A percentile compares a stretch with the other conserved stretches of the same genome.
phyloP scores from a whole-genome alignment of 1,284 basidiomycete species.

The Agroathelia rolfsii region DNA sequence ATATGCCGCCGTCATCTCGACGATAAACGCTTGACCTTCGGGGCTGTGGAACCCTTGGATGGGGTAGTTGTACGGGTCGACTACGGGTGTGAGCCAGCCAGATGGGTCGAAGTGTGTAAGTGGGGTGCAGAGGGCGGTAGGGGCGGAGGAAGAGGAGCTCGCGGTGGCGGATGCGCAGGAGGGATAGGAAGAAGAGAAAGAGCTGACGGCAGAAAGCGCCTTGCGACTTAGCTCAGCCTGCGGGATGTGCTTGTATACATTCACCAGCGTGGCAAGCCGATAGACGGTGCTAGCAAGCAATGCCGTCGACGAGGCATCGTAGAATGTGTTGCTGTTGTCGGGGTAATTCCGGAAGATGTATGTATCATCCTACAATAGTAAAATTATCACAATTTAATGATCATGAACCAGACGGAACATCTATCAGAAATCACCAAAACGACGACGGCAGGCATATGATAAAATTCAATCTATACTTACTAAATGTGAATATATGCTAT shows the following conservation, averaged over 20 bases:
- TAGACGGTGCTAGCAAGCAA: constrained; percentile 45
- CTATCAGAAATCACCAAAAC: constrained; percentile 3
- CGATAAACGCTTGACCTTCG: constrained; percentile 57
- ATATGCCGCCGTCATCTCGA: constrained; percentile 55
- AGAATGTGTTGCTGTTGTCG: constrained; percentile 35
- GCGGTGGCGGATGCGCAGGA: neutral
- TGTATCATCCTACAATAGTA: constrained; percentile 29
- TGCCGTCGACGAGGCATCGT: constrained; percentile 42
- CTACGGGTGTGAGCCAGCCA: constrained; percentile 51
- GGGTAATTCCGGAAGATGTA: constrained; percentile 46
- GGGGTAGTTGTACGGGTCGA: constrained; percentile 42
- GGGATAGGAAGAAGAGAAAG: too few relatives aligned
- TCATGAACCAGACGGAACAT: constrained; percentile 2
- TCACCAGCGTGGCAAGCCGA: constrained; percentile 28
- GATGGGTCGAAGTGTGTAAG: constrained; percentile 24
- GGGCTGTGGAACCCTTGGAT: constrained; percentile 37
- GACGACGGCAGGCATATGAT: neutral
- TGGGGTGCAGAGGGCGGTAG: constrained; percentile 1
- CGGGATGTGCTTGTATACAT: constrained; percentile 25
- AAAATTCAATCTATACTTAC: constrained; percentile 19
- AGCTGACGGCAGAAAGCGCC: constrained; percentile 25
- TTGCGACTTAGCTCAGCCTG: constrained; percentile 36
- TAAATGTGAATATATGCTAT: constrained; percentile 37
- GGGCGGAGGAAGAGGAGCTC: neutral
- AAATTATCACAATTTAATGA: constrained; percentile 1